These are phyloP conservation scores for Comarum palustre DNA, from an alignment of 306 rosid species.

Conservation along the genomic window DNA sequence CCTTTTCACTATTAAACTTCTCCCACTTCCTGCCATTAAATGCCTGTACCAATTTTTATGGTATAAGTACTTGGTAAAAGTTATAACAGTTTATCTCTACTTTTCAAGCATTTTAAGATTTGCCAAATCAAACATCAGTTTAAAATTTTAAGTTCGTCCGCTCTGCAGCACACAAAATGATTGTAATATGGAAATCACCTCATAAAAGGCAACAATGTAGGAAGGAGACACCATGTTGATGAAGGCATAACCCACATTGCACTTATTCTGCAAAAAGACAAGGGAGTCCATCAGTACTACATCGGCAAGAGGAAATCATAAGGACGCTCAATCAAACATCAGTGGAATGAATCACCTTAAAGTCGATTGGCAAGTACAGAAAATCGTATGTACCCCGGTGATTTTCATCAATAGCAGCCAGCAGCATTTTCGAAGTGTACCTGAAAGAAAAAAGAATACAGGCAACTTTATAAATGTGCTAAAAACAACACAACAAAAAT, in stretches of 20 bases:
- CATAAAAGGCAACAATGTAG: constrained; percentile 66
- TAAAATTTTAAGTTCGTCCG: neutral
- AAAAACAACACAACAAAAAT: constrained; percentile 5
- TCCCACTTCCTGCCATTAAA: constrained; percentile 95
- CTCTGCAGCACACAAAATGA: constrained; percentile 1
- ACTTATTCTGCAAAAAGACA: constrained; percentile 68
- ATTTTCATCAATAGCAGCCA: constrained; percentile 88
- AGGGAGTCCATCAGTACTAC: constrained; percentile 26
- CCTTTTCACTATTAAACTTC: constrained; percentile 86
- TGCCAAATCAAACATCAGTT: neutral
- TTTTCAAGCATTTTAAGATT: neutral
- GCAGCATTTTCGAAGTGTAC: constrained; percentile 89
- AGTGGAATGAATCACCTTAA: constrained; percentile 50
- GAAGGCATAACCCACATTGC: constrained; percentile 96
- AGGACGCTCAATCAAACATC: constrained; percentile 13
- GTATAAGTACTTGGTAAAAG: neutral
- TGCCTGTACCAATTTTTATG: constrained; percentile 49
- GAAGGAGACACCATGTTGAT: constrained; percentile 95
- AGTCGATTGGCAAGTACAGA: constrained; percentile 86
- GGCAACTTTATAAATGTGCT: constrained; percentile 20
- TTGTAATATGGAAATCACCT: constrained; percentile 42
- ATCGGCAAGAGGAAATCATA: constrained; percentile 12
- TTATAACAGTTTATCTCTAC: neutral
- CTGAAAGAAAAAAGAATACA: constrained; percentile 35
- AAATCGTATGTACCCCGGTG: constrained; percentile 82